Evolutionary conservation across 1,284 basidiomycete genomes (phyloP).

Genomic region (Cutaneotrichosporon cavernicola): DNA sequence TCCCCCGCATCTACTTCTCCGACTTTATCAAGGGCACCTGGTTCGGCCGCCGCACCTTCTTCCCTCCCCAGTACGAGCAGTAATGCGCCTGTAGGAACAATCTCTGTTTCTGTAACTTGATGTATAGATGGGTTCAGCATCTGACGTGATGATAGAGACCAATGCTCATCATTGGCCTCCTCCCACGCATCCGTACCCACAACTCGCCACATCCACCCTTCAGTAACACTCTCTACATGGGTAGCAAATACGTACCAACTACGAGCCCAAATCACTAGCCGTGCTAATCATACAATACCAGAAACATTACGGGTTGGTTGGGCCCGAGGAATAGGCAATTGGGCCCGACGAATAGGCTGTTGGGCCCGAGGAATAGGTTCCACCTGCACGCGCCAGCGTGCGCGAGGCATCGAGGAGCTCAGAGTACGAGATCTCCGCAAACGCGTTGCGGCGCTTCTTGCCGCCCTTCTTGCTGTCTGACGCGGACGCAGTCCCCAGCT

Average conservation of each 20-base stretch:
- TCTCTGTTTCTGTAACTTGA: neutral
- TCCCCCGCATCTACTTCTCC: slow-evolving; percentile 87
- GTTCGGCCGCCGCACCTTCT: slow-evolving; percentile 50
- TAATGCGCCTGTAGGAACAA: neutral
- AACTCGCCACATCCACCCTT: neutral
- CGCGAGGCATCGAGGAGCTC: slow-evolving; percentile 50
- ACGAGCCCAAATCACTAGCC: slow-evolving; percentile 1
- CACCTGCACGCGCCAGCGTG: slow-evolving; percentile 36
- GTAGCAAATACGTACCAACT: neutral
- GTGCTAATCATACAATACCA: slow-evolving; percentile 9
- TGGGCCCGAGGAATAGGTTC: too few species aligned
- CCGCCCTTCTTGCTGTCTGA: slow-evolving; percentile 10
- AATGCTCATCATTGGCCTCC: neutral
- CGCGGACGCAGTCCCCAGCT: slow-evolving; percentile 24
- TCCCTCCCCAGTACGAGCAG: slow-evolving; percentile 44
- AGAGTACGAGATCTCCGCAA: slow-evolving; percentile 41
- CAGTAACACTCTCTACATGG: slow-evolving; percentile 1
- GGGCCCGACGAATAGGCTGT: neutral
- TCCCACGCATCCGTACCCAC: neutral
- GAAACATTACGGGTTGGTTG: neutral
- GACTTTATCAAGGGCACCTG: slow-evolving; percentile 66
- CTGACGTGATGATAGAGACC: neutral
- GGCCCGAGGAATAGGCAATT: neutral
- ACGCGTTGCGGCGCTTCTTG: slow-evolving; percentile 40
- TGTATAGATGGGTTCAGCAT: neutral